Conservation (phyloP, 805 yeast species). For the Metschnikowia koreensis region DNA sequence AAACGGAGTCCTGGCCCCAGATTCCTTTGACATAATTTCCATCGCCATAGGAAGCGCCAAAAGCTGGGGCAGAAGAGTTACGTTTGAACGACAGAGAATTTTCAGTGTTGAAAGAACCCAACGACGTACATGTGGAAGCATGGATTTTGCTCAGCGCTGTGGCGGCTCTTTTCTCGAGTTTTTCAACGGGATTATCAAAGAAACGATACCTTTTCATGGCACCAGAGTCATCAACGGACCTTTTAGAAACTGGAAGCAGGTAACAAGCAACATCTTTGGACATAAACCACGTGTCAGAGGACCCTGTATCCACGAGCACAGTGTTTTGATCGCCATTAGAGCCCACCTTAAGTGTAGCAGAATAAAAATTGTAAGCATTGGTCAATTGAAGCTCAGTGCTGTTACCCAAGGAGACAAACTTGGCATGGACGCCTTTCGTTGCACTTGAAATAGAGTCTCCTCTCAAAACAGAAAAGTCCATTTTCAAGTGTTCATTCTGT, state of each 20-base stretch:
- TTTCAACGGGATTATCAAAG: neutral
- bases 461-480: slow-evolving; percentile 14
- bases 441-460: slow-evolving; percentile 10
- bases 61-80: slow-evolving; percentile 22
- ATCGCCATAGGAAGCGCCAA: neutral
- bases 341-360: slow-evolving; percentile 14
- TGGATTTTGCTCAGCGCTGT: neutral
- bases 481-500: slow-evolving; percentile 1
- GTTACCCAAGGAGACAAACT: slow-evolving; percentile 7
- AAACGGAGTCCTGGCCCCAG: neutral
- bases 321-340: slow-evolving; percentile 19
- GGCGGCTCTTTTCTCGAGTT: neutral
- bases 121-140: slow-evolving; percentile 10
- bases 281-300: slow-evolving; percentile 45
- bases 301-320: slow-evolving; percentile 46
- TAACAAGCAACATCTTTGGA: slow-evolving; percentile 13
- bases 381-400: slow-evolving; percentile 7
- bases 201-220: slow-evolving; percentile 1
- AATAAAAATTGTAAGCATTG: slow-evolving; percentile 13
- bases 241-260: neutral
- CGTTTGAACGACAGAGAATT: neutral
- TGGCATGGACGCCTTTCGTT: neutral
- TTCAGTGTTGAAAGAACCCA: neutral
- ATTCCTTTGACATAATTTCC: neutral
- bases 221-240: neutral